Evolutionary conservation across 495 filamentous ascomycete genomes (phyloP), one percentile per base, ranked within the genome.

Genomic region (Penicillium turbatum): DNA sequence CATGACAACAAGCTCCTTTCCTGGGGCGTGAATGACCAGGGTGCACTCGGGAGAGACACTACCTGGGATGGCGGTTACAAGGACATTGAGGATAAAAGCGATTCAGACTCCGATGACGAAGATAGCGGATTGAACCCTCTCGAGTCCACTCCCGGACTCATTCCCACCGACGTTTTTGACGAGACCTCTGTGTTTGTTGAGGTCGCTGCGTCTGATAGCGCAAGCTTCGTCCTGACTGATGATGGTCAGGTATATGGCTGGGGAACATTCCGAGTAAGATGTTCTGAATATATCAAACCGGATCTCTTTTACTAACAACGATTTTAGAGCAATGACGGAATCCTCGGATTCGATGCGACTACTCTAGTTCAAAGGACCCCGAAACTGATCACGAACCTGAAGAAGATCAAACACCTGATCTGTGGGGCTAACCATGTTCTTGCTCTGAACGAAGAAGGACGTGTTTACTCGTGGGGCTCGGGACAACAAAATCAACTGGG

Each of bases 21-120:
- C 17, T 87, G 84, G 84, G 84, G 84, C 41, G 84, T 86, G 49
- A 87, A 87, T 61, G 84, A 87, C 49, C 78, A 85, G 54, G 82
- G 80, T 44, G 82, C 84, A 0, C 73, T 87, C 43, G 84, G 84
- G 26, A 72, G 84, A 61, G 72, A 83, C 44, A 86, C 84, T 6
- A 51, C 67, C 9, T 84, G 81, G 78, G 79, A 83, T 1, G 82
- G 80, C 27, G 83, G 82, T 32, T 72, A 88, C 54, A 81, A 78
- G 53, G 83, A 90, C 51, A 77, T 86, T 12, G 80, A 84, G 24
- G 81, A 76, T 32, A 74, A 74, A 15, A 73, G 79, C 35, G 75
- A 77, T 58, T 72, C 75, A 5, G 74, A 71, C 34, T 69, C 68
- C 4, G 79, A 80, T 17, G 79, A 81, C 41, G 80, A 84, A 30